Conservation (phyloP, 75 land plant genomes). For the Chamaecyparis obtusa region DNA sequence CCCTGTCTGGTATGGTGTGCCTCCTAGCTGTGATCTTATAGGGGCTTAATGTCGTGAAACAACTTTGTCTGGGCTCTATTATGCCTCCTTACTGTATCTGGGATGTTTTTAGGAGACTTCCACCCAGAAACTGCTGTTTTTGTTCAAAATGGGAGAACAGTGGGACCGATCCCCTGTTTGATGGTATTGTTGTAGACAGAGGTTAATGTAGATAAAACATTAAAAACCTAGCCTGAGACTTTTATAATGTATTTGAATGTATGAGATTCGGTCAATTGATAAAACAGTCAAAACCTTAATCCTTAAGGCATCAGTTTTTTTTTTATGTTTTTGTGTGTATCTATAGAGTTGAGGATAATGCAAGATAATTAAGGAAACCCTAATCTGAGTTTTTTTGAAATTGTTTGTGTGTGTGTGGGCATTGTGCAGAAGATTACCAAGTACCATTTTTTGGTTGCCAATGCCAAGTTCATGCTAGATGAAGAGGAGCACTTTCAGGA, state of each 20-base stretch:
- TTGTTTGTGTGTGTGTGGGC: background rate
- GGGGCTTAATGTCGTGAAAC: background rate
- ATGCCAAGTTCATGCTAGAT: constrained; percentile 97
- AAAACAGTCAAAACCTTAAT: background rate
- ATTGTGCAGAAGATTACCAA: constrained; percentile 12
- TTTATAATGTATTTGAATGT: background rate
- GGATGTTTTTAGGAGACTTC: background rate
- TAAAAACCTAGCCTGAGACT: background rate
- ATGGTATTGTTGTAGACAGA: background rate
- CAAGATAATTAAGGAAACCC: background rate
- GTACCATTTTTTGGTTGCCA: constrained; percentile 64
- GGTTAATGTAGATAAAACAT: background rate
- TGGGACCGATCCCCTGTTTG: background rate
- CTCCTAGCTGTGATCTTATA: background rate
- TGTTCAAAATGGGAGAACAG: background rate
- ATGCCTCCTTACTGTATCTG: background rate
- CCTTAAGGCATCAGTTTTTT: background rate
- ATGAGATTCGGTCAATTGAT: background rate
- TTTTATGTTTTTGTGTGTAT: background rate
- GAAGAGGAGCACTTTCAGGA: constrained; percentile 98
- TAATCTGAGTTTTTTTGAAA: background rate
- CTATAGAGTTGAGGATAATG: background rate
- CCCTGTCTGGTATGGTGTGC: background rate
- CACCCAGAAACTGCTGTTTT: background rate
- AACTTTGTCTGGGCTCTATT: background rate